Evolutionary conservation across 352 stramenopile species (phyloP).

Genomic region (Pilasporangium apinafurcum): DNA sequence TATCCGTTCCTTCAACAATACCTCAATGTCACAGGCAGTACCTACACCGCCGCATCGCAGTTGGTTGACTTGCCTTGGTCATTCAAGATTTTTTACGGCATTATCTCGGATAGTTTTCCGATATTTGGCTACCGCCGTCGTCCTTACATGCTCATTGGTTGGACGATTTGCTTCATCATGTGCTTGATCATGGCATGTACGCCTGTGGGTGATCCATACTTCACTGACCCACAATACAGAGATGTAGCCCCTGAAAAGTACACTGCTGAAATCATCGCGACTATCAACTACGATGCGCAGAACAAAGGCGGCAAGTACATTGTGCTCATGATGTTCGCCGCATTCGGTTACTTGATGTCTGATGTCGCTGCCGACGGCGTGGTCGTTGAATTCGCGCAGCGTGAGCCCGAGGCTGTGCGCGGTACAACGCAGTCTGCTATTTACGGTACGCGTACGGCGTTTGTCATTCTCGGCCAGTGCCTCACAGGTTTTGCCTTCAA

Average conservation of each 20-base stretch:
- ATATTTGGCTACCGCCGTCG: constrained; percentile 53
- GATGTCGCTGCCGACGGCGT: constrained; percentile 69
- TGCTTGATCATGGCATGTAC: constrained; percentile 34
- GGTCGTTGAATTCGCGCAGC: constrained; percentile 49
- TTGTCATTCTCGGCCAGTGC: constrained; percentile 33
- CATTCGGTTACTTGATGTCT: constrained; percentile 67
- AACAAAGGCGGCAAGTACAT: constrained; percentile 42
- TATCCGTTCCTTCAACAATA: constrained; percentile 50
- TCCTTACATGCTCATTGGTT: constrained; percentile 60
- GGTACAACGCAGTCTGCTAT: constrained; percentile 49
- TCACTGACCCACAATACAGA: constrained; percentile 13
- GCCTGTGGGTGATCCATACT: constrained; percentile 42
- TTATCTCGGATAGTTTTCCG: constrained; percentile 50
- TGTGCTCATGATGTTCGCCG: constrained; percentile 63
- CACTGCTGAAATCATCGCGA: constrained; percentile 13
- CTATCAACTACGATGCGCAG: constrained; percentile 24
- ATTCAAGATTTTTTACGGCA: constrained; percentile 63
- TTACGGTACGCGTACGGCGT: constrained; percentile 36
- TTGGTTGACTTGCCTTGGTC: constrained; percentile 42
- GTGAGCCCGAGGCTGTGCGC: constrained; percentile 41
- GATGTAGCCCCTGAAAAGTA: constrained; percentile 11
- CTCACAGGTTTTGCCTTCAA: constrained; percentile 50
- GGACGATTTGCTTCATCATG: constrained; percentile 31
- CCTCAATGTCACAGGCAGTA: constrained; percentile 28
- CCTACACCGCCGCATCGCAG: constrained; percentile 15